phyloP scores from a whole-genome alignment of 1,284 basidiomycete genomes.

The Exsudoporus floridanus region DNA sequence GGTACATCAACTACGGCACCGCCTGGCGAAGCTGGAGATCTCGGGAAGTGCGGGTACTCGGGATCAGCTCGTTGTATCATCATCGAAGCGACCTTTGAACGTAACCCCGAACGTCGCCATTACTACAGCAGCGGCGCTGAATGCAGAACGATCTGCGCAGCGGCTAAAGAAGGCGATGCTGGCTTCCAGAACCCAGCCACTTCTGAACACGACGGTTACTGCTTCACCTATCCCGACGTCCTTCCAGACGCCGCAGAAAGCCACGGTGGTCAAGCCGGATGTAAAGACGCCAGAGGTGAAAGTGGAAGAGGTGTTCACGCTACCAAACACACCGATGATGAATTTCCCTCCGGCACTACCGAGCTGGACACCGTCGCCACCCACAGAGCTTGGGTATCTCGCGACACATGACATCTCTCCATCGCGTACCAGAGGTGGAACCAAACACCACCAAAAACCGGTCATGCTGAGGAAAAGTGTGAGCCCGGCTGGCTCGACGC shows the following conservation, averaged over 20 bases:
- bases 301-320: background rate
- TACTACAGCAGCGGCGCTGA: conserved; percentile 74
- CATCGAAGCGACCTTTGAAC: conserved; percentile 41
- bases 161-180: conserved; percentile 70
- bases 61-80: conserved; percentile 42
- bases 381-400: conserved; percentile 16
- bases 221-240: conserved; percentile 41
- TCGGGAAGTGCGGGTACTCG: conserved; percentile 28
- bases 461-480: conserved; percentile 43
- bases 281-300: conserved; percentile 2
- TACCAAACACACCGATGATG: conserved; percentile 23
- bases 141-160: conserved; percentile 71
- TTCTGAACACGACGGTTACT: conserved; percentile 58
- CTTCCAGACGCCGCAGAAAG: conserved; percentile 39
- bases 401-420: conserved; percentile 30
- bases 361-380: conserved; percentile 20
- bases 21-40: conserved; percentile 56
- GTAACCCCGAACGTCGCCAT: conserved; percentile 64
- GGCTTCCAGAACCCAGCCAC: conserved; percentile 56
- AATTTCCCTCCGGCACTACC: conserved; percentile 24
- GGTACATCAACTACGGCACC: conserved; percentile 53
- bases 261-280: conserved; percentile 1
- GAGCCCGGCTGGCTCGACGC: conserved; percentile 31
- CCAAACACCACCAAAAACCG: conserved; percentile 45
- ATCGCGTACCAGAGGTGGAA: conserved; percentile 28